A percentile compares a stretch with the other conserved stretches of the same genome.
These are phyloP conservation scores for Clonostachys byssicola DNA, from an alignment of 2,329 filamentous ascomycete species.

Conservation along the genomic window DNA sequence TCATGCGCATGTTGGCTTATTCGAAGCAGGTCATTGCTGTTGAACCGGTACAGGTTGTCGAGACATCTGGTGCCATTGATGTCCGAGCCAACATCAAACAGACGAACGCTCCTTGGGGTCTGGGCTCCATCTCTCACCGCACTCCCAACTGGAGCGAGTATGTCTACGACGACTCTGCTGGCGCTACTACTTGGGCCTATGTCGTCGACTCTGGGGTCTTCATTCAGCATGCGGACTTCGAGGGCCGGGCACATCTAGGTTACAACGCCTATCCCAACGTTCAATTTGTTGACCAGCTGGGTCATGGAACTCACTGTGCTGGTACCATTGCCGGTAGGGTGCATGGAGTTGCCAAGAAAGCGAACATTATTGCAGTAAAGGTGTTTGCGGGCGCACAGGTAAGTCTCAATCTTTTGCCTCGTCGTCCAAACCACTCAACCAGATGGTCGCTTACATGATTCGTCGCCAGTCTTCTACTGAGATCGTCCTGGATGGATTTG, in stretches of 20 bases:
- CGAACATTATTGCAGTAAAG: conserved; percentile 37
- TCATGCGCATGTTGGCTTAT: not conserved
- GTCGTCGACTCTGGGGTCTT: conserved; percentile 52
- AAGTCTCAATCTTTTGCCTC: not conserved
- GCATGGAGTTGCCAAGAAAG: conserved; percentile 40
- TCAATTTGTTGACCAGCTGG: conserved; percentile 27
- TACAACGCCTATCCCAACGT: conserved; percentile 21
- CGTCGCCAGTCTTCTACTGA: conserved; percentile 22
- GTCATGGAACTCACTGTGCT: conserved; percentile 43
- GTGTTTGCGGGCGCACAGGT: conserved; percentile 28
- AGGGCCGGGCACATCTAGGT: conserved; percentile 31
- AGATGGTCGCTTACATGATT: conserved; percentile 15
- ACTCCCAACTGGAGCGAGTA: conserved; percentile 26
- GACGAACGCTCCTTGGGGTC: conserved; percentile 27
- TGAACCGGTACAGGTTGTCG: conserved; percentile 17
- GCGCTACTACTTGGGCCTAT: conserved; percentile 40
- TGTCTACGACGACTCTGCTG: conserved; percentile 33
- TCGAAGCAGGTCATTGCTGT: conserved; percentile 18
- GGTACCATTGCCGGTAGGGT: conserved; percentile 37
- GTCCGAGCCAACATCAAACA: conserved; percentile 17
- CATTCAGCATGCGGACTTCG: conserved; percentile 37
- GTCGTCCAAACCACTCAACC: too few species aligned
- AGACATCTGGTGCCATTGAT: not conserved
- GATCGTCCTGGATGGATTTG: conserved; percentile 25
- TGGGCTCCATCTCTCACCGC: conserved; percentile 37